Evolutionary conservation across 192 early-diverging fungal species (phyloP), one percentile per base, ranked within the genome.

Genomic region (Coemansia aciculifera): DNA sequence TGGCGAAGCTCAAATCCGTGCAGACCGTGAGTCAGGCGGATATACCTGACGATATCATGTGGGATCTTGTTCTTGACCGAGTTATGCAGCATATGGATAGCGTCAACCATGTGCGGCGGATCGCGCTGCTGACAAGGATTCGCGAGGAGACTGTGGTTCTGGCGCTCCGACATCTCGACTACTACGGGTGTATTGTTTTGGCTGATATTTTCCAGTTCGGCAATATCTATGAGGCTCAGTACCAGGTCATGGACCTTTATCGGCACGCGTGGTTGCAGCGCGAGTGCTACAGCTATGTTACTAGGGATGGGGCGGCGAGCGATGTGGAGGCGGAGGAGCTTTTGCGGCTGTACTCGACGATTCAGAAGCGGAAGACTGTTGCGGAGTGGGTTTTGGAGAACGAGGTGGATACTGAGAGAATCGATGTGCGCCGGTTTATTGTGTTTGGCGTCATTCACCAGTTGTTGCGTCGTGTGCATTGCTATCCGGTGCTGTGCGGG

Each of bases 121-220:
- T 99, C 40, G 89, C 94, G 0, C 88, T 89, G 48, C 73, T 89
- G 61, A 82, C 93, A 3, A 90, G 94, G 84, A 92, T 96, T 0
- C 87, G 91, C 64, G 76, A 86, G 29, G 87, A 81, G 3, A 88
- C 92, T 39, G 93, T 94, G 2, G 67, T 93, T 29, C 73, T 90
- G 62, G 91, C 93, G 40, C 89, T 99, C 44, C 88, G 94, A 63
- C 98, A 99, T 71, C 69, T 99, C 34, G 72, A 96, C 82, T 97
- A 92, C 77, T 98, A 94, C 74, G 95, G 95, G 7, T 96, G 94
- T 66, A 90, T 97, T 29, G 88, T 87, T 36, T 71, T 98, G 78
- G 88, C 93, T 5, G 95, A 98, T 65, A 90, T 99, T 21, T 98
- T 98, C 77, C 93, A 97, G 87, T 99, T 95, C 72, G 86, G 89